Evolutionary conservation across 2,329 filamentous ascomycete genomes (phyloP).

Genomic region (Fusarium kyushuense): DNA sequence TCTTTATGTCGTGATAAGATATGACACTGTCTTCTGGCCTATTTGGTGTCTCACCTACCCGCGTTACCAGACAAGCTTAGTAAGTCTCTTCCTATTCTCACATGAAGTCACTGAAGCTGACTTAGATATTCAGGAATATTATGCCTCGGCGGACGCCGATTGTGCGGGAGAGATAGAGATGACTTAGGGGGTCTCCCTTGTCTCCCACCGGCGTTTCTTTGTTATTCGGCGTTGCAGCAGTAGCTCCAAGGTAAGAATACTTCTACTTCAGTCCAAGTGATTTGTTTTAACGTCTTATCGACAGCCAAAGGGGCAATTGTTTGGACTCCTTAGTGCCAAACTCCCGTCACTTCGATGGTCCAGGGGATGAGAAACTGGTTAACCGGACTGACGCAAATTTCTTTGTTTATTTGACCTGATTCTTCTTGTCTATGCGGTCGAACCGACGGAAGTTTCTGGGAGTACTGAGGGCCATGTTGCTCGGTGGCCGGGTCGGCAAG

Average conservation of each 20-base stretch:
- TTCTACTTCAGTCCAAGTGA: neutral
- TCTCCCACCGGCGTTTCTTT: neutral
- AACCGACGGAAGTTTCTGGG: too few species aligned
- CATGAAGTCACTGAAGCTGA: neutral
- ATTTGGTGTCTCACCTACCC: neutral
- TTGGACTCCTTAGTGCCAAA: neutral
- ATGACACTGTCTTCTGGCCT: too few species aligned
- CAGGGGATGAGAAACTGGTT: neutral
- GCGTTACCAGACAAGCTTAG: neutral
- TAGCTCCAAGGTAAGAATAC: neutral
- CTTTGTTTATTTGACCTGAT: neutral
- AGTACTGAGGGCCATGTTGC: neutral
- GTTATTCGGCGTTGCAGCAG: rapidly evolving
- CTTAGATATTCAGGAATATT: neutral
- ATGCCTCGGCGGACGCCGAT: neutral
- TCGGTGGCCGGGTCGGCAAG: neutral
- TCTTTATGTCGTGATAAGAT: neutral
- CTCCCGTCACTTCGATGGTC: neutral
- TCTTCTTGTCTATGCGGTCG: neutral
- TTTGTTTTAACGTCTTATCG: neutral
- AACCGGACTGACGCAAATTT: neutral
- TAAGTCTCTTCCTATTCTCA: neutral
- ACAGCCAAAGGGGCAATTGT: neutral
- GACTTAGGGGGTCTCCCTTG: neutral
- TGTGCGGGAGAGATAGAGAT: neutral